Evolutionary conservation across 2,329 filamentous ascomycete species (phyloP).

Genomic region (Fonsecaea monophora): DNA sequence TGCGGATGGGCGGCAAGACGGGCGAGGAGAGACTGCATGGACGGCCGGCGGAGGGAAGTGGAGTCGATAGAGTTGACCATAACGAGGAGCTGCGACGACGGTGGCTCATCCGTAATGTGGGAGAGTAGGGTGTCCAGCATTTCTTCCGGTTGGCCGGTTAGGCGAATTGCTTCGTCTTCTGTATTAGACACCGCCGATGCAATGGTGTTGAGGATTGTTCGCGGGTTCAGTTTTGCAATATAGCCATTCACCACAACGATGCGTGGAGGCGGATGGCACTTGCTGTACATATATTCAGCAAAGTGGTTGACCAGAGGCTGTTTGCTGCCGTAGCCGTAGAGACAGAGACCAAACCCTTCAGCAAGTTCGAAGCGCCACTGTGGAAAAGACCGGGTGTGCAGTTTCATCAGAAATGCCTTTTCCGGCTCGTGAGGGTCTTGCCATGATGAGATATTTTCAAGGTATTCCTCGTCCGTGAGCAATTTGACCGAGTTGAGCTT

Average conservation of each 20-base stretch:
- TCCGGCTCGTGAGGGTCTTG: conserved; percentile 74
- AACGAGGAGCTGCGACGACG: conserved; percentile 65
- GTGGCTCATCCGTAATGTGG: conserved; percentile 67
- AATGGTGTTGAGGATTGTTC: conserved; percentile 63
- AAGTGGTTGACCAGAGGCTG: conserved; percentile 75
- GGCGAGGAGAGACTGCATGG: conserved; percentile 74
- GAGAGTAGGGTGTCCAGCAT: conserved; percentile 72
- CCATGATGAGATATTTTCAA: conserved; percentile 69
- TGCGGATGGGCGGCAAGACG: conserved; percentile 75
- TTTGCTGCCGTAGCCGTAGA: conserved; percentile 95
- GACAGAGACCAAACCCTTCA: conserved; percentile 84
- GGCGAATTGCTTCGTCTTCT: conserved; percentile 52
- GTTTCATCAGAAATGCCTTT: conserved; percentile 71
- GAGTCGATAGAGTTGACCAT: conserved; percentile 89
- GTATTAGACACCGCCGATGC: conserved; percentile 62
- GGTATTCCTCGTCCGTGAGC: conserved; percentile 92
- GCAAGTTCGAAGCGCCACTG: conserved; percentile 93
- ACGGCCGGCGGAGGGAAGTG: conserved; percentile 72
- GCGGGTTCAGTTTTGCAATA: conserved; percentile 53
- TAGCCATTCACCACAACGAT: conserved; percentile 92
- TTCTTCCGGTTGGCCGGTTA: conserved; percentile 70
- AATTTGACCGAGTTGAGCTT: conserved; percentile 76
- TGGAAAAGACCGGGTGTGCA: conserved; percentile 81
- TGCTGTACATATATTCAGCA: conserved; percentile 70
- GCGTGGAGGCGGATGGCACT: conserved; percentile 47